Conservation (phyloP, 306 rosid genomes). For the Begonia peltatifolia region DNA sequence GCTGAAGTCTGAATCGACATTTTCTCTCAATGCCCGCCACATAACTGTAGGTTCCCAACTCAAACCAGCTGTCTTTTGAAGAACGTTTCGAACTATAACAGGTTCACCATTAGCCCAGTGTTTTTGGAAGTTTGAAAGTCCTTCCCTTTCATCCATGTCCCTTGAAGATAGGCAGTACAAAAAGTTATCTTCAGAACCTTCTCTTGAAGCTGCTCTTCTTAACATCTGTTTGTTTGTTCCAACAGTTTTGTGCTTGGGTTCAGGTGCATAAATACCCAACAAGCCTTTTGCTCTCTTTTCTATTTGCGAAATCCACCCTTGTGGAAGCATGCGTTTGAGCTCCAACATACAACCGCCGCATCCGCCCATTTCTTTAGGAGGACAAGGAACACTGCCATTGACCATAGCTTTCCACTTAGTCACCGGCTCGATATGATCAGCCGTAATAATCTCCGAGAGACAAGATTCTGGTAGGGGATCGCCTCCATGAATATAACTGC, state of each 20-base stretch:
- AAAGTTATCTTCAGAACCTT: constrained; percentile 25
- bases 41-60: constrained; percentile 96
- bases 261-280: constrained; percentile 12
- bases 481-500: constrained; percentile 71
- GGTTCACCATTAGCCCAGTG: constrained; percentile 72
- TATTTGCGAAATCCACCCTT: constrained; percentile 42
- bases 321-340: constrained; percentile 50
- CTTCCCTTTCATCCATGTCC: constrained; percentile 20
- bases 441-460: constrained; percentile 13
- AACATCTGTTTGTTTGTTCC: constrained; percentile 11
- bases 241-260: constrained; percentile 14
- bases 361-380: constrained; percentile 52
- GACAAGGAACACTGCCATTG: constrained; percentile 46
- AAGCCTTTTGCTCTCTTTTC: constrained; percentile 30
- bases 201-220: constrained; percentile 40
- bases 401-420: constrained; percentile 30
- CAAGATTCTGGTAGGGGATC: constrained; percentile 26
- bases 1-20: constrained; percentile 24
- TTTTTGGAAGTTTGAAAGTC: constrained; percentile 29
- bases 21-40: constrained; percentile 74
- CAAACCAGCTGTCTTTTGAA: constrained; percentile 50
- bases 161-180: constrained; percentile 36
- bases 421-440: constrained; percentile 17
- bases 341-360: constrained; percentile 40
- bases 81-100: constrained; percentile 54